These are phyloP conservation scores for Verticillium tricorpus DNA, from an alignment of 2,329 filamentous ascomycete species.

Conservation along the genomic window DNA sequence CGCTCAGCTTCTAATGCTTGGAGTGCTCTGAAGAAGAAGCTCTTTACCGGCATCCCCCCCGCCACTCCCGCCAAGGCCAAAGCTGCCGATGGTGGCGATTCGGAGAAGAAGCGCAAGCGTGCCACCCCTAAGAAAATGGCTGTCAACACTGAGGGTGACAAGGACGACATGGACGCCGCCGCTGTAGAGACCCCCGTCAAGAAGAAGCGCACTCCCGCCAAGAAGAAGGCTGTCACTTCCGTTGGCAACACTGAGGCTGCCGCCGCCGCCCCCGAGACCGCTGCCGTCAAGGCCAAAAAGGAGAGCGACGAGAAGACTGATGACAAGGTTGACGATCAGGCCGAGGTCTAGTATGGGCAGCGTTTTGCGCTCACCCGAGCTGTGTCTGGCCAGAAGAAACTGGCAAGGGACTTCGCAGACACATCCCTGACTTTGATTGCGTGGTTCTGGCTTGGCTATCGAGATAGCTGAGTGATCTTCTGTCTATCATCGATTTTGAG, in stretches of 20 bases:
- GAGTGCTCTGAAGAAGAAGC: slow-evolving; percentile 19
- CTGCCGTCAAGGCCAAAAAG: not conserved
- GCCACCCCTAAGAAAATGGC: slow-evolving; percentile 7
- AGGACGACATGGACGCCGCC: not conserved
- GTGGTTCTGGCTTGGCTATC: not conserved
- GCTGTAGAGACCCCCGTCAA: slow-evolving; percentile 8
- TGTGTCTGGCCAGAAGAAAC: not conserved
- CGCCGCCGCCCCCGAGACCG: not conserved
- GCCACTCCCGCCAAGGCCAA: slow-evolving; percentile 15
- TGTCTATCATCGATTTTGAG: too few species aligned
- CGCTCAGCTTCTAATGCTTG: slow-evolving; percentile 19
- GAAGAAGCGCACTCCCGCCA: slow-evolving; percentile 7
- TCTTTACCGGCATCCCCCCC: slow-evolving; percentile 11
- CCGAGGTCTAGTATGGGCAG: not conserved
- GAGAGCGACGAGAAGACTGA: slow-evolving; percentile 6
- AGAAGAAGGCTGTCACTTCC: not conserved
- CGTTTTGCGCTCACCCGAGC: not conserved
- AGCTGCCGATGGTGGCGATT: slow-evolving; percentile 4
- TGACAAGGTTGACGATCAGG: slow-evolving; percentile 4
- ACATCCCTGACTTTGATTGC: not conserved
- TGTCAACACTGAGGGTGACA: not conserved
- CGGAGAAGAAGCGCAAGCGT: slow-evolving; percentile 6
- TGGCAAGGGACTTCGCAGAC: not conserved
- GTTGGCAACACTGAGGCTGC: slow-evolving; percentile 3
- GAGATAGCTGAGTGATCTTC: too few species aligned